These are phyloP conservation scores for Gossypium trilobum DNA, from an alignment of 441 rosid species.

Conservation along the genomic window DNA sequence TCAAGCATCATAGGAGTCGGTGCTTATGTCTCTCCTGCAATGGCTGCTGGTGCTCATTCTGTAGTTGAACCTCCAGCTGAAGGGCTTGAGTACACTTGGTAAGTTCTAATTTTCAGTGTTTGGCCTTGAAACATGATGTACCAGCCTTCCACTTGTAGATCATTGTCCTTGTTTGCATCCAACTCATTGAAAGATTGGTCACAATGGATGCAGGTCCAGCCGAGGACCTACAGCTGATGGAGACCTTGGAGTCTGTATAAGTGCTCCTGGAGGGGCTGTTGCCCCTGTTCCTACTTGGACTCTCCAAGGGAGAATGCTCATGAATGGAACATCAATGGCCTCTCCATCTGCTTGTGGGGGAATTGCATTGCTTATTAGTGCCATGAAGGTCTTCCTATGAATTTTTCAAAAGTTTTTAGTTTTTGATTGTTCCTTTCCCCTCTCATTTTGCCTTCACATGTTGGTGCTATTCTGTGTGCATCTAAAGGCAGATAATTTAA, in stretches of 20 bases:
- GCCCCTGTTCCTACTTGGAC: constrained; percentile 99
- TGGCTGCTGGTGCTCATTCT: constrained; percentile 95
- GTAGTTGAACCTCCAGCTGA: constrained; percentile 88
- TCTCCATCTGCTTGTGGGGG: constrained; percentile 99
- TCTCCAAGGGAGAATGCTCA: constrained; percentile 93
- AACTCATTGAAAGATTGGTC: constrained; percentile 15
- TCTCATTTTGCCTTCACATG: constrained; percentile 1
- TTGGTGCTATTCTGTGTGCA: constrained; percentile 9
- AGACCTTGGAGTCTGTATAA: constrained; percentile 82
- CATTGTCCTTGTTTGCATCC: constrained; percentile 13
- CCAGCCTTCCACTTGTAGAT: background rate
- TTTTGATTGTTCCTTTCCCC: constrained; percentile 3
- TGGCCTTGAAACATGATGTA: constrained; percentile 1
- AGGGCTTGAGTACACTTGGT: constrained; percentile 98
- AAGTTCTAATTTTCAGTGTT: constrained; percentile 16
- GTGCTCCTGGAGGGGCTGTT: constrained; percentile 99
- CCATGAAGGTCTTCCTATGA: constrained; percentile 69
- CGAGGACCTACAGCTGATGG: constrained; percentile 98
- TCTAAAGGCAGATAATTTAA: constrained; percentile 20
- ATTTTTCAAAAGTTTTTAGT: constrained; percentile 10
- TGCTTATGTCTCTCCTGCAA: constrained; percentile 94
- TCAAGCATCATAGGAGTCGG: constrained; percentile 94
- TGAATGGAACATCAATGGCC: constrained; percentile 99
- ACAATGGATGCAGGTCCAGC: constrained; percentile 70
- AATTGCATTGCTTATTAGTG: constrained; percentile 81